phyloP scores from a whole-genome alignment of 768 basidiomycete species.

The Sarcodon sp. region DNA sequence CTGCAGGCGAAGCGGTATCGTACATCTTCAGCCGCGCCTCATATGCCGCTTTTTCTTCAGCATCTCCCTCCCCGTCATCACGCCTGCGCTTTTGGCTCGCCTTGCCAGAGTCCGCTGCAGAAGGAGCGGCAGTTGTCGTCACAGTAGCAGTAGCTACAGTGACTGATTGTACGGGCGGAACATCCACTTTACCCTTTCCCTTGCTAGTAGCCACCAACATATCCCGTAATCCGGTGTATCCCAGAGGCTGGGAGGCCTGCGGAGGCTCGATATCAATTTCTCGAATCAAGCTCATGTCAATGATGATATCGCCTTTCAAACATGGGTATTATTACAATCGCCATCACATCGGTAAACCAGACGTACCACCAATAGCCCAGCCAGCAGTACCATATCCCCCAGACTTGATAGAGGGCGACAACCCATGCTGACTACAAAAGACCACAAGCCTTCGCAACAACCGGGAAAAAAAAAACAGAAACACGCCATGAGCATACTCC shows the following conservation, averaged over 20 bases:
- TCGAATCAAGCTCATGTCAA: conserved; percentile 63
- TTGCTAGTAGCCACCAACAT: conserved; percentile 39
- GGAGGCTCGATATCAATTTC: conserved; percentile 61
- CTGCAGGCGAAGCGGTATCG: conserved; percentile 38
- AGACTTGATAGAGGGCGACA: conserved; percentile 75
- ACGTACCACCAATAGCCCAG: conserved; percentile 48
- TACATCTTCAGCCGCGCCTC: conserved; percentile 19
- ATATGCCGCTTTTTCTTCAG: neutral
- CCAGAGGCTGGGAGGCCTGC: conserved; percentile 6
- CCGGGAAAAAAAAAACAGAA: neutral
- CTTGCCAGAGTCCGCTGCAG: conserved; percentile 1
- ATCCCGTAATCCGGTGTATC: conserved; percentile 38
- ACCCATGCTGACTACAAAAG: conserved; percentile 59
- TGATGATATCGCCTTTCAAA: conserved; percentile 59
- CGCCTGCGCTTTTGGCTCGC: conserved; percentile 37
- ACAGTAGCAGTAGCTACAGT: neutral
- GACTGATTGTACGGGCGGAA: conserved; percentile 1
- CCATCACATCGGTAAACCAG: neutral
- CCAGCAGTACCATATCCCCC: conserved; percentile 90
- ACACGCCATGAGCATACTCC: neutral
- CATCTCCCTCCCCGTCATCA: conserved; percentile 31
- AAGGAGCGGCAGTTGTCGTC: neutral
- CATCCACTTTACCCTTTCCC: conserved; percentile 29
- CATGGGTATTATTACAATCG: neutral
- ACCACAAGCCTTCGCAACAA: conserved; percentile 36